Evolutionary conservation across 1,284 basidiomycete genomes (phyloP), one percentile per base, ranked within the genome.

Genomic region (Fomitopsis schrenkii): DNA sequence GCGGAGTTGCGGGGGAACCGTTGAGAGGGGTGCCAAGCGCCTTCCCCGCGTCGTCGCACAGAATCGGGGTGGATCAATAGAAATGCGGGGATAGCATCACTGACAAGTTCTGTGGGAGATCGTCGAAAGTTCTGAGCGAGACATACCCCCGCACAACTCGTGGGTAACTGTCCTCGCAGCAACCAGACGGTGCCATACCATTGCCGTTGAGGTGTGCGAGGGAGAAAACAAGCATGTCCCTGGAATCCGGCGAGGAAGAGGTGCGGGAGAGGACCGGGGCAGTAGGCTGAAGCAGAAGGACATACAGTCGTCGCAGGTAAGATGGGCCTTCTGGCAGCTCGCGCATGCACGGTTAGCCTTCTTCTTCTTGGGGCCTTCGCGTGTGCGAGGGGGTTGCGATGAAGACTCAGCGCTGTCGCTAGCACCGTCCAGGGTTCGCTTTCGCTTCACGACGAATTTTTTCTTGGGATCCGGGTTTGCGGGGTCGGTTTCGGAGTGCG

Each of bases 271-370:
- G 19, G 14, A n/a, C 28, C 17, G 10, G 6, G 19, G 17, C 52
- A 54, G 3, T 38, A 33, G 7, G 3, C 1, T 10, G 17, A 38
- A 19, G 35, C 15, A 54, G 33, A 38, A 38, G 38, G 42, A 80
- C 84, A 69, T 68, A 97, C 96, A 88, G 72, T 98, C 97, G 74
- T 99, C 95, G 74, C 97, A 99, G 8, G 97, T 99, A 68, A 99
- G 80, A 76, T 99, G 97, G 1, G 94, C 94, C 73, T 91, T 91
- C 76, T 98, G 97, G 76, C 97, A 99, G 65, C 95, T 92, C 63
- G 92, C 88, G 73, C 97, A 99, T 40, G 97, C 97, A 50, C 95
- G 84, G 69, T 87, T 93, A 0, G 94, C 94, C 76, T 96, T 95
- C 81, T 95, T 95, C 83, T 94, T 94, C 82, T 92, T 93, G 28